These are phyloP conservation scores for Aspergillus candidus DNA, from an alignment of 2,329 filamentous ascomycete species.

Conservation along the genomic window DNA sequence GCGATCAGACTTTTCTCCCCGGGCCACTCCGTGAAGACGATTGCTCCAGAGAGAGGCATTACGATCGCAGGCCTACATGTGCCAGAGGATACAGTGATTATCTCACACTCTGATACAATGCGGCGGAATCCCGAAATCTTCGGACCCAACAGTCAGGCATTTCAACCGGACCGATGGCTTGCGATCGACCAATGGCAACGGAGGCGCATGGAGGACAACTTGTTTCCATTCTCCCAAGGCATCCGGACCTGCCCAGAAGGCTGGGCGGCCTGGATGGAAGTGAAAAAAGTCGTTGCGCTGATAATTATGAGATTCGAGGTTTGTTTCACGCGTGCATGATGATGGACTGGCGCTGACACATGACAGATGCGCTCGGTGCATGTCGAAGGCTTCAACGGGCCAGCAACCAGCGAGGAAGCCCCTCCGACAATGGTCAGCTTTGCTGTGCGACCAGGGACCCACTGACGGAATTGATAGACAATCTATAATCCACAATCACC, in stretches of 20 bases:
- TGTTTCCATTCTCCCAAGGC: slow-evolving; percentile 6
- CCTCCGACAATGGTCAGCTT: no score
- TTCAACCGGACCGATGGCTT: slow-evolving; percentile 15
- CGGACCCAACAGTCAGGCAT: slow-evolving; percentile 4
- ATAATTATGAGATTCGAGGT: slow-evolving; percentile 13
- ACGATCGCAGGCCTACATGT: neutral
- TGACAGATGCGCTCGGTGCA: no score
- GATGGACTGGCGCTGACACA: no score
- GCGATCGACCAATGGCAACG: neutral
- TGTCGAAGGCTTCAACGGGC: no score
- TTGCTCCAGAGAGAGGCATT: neutral
- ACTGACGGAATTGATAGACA: no score
- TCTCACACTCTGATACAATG: slow-evolving; percentile 6
- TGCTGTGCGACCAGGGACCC: no score
- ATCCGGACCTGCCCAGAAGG: neutral
- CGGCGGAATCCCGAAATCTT: slow-evolving; percentile 3
- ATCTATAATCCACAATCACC: no score
- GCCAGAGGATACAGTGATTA: slow-evolving; percentile 3
- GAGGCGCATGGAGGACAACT: slow-evolving; percentile 6
- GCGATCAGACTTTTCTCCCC: slow-evolving; percentile 6
- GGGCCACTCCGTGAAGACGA: neutral
- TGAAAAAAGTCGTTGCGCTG: slow-evolving; percentile 13
- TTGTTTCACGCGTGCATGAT: neutral
- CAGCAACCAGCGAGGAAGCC: no score
- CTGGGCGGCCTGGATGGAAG: slow-evolving; percentile 8